A percentile compares a stretch with the other conserved stretches of the same genome.
Conservation (phyloP, 1,284 basidiomycete species). For the Ganoderma lingzhi region DNA sequence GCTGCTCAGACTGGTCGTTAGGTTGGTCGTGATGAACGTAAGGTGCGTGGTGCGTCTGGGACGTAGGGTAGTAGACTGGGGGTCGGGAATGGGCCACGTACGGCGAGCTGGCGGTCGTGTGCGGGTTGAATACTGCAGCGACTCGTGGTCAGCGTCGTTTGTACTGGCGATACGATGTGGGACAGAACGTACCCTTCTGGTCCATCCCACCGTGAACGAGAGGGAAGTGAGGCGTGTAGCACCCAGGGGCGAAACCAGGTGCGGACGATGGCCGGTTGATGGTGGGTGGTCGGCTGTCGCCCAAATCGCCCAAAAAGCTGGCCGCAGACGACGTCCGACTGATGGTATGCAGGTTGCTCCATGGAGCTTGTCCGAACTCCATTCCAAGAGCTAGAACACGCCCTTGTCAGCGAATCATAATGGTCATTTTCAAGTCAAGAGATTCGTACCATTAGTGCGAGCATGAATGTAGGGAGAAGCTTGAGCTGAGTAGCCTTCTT, state of each 20-base stretch:
- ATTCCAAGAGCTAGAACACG: slow-evolving; percentile 6
- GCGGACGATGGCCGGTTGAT: slow-evolving; percentile 1
- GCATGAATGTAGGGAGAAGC: not conserved
- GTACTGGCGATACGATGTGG: too few species aligned
- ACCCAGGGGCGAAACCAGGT: not conserved
- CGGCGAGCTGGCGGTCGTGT: not conserved
- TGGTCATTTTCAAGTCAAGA: not conserved
- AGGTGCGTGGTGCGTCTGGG: not conserved
- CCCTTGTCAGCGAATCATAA: not conserved
- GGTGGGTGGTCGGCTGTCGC: not conserved
- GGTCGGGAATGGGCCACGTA: not conserved
- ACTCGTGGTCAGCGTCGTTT: not conserved
- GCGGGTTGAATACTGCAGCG: not conserved
- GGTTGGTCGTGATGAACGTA: not conserved
- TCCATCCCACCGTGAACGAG: not conserved
- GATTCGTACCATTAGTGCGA: not conserved
- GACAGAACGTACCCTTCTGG: not conserved
- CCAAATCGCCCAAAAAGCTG: not conserved
- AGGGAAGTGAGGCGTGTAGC: not conserved
- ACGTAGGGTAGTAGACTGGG: not conserved
- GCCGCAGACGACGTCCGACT: slow-evolving; percentile 3
- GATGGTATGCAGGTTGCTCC: not conserved
- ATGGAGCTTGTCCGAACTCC: not conserved
- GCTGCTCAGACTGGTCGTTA: not conserved
- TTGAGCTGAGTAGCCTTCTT: not conserved